A percentile compares a stretch with the other conserved stretches of the same genome.
phyloP scores from a whole-genome alignment of 306 rosid genomes.

The Cicer arietinum region DNA sequence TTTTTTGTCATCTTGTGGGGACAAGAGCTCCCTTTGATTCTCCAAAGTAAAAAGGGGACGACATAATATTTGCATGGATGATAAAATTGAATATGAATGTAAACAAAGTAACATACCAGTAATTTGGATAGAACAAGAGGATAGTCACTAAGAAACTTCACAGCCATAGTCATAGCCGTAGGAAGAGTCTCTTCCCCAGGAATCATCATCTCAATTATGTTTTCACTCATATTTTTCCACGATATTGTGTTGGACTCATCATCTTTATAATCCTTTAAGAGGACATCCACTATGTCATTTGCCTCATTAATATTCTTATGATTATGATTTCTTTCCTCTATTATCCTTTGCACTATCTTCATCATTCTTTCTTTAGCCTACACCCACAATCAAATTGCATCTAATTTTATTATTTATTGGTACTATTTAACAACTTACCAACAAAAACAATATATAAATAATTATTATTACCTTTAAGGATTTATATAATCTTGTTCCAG shows the following conservation, averaged over 20 bases:
- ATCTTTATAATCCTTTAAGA: constrained; percentile 55
- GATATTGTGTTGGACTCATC: constrained; percentile 50
- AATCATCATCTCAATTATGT: constrained; percentile 85
- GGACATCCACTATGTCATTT: constrained; percentile 75
- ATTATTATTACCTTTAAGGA: constrained; percentile 73
- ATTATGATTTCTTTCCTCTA: constrained; percentile 54
- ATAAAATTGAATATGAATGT: neutral
- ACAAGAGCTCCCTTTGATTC: too few relatives aligned
- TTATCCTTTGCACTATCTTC: constrained; percentile 70
- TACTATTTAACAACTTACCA: too few relatives aligned
- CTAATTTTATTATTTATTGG: neutral
- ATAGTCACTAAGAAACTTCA: constrained; percentile 68
- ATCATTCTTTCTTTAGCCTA: constrained; percentile 83
- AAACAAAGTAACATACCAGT: constrained; percentile 52
- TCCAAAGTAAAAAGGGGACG: too few relatives aligned
- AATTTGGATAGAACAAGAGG: constrained; percentile 63
- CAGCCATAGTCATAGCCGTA: constrained; percentile 80
- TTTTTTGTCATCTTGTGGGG: too few relatives aligned
- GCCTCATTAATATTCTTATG: constrained; percentile 13
- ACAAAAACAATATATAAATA: neutral
- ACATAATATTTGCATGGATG: neutral
- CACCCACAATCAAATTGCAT: constrained; percentile 6
- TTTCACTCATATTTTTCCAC: constrained; percentile 66
- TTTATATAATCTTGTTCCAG: constrained; percentile 81
- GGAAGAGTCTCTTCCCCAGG: constrained; percentile 97